Evolutionary conservation across 23 red algal species (phyloP).

Genomic region (Agarophyton chilense): DNA sequence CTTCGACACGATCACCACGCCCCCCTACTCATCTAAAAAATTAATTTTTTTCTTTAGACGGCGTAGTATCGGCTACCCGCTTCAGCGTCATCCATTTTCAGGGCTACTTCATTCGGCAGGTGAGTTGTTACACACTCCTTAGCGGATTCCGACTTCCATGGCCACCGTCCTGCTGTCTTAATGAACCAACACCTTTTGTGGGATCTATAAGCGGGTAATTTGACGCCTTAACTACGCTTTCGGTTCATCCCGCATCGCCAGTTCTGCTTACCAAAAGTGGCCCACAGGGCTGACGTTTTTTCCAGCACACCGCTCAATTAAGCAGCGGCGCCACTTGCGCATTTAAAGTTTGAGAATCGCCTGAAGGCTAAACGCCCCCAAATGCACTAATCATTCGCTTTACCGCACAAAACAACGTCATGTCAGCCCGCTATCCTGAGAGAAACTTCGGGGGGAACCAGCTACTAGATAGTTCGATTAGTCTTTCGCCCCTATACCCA

Average conservation of each 20-base stretch:
- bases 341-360: slow-evolving; percentile 96
- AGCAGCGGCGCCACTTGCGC: slow-evolving; percentile 75
- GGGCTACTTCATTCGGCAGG: slow-evolving; percentile 97
- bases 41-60: slow-evolving; percentile 52
- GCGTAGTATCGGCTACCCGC: slow-evolving; percentile 83
- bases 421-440: slow-evolving; percentile 85
- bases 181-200: slow-evolving; percentile 94
- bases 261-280: slow-evolving; percentile 97
- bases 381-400: slow-evolving; percentile 91
- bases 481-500: slow-evolving; percentile 97
- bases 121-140: slow-evolving; percentile 98
- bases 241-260: slow-evolving; percentile 95
- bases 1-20: slow-evolving; percentile 76
- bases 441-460: slow-evolving; percentile 93
- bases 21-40: slow-evolving; percentile 78
- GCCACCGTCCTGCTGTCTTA: slow-evolving; percentile 90
- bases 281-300: slow-evolving; percentile 67
- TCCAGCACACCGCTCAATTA: slow-evolving; percentile 41
- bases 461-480: slow-evolving; percentile 96
- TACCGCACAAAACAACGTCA: slow-evolving; percentile 72
- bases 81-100: slow-evolving; percentile 99
- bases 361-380: slow-evolving; percentile 65
- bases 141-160: slow-evolving; percentile 94
- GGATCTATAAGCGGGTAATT: slow-evolving; percentile 77
- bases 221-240: slow-evolving; percentile 85